Evolutionary conservation across 148 eudicot species (phyloP), one percentile per base, ranked within the genome.

Genomic region (Camellia granthamiana): DNA sequence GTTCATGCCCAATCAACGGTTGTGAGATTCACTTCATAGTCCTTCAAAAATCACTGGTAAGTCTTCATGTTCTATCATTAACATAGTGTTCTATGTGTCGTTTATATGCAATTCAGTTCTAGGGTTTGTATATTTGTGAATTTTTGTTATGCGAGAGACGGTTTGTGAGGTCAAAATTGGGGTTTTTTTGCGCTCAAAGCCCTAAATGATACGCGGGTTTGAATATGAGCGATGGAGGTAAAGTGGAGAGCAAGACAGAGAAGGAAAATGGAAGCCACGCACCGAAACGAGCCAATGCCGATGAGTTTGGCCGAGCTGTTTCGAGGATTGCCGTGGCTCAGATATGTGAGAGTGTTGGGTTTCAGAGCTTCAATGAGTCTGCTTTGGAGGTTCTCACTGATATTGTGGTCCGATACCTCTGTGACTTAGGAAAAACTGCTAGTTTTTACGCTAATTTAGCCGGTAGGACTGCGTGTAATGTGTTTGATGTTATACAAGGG

Each of bases 221-320:
- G 93, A 92, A 92, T 79, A 92, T 92, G 96, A 92, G 88, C 86
- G 83, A 89, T 92, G 93, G 89, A 82, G 86, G 87, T 84, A 66
- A 72, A 81, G 87, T 67, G 83, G 89, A 86, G 79, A 75, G 76
- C 16, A 78, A 78, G 78, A 81, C 74, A 67, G 85, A 84, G 63
- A 78, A 61, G 10, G 82, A 76, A 54, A 73, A 16, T 47, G 78
- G 71, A 18, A 67, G 60, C 23, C 56, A 43, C 3, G 54, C 51
- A 19, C 41, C 59, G 43, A 64, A 49, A 46, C 79, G 92, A 78
- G 89, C 82, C 23, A 79, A 75, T 9, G 82, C 85, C 0, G 85
- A 84, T 52, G 88, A 86, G 66, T 93, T 87, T n/a, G 88, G 93
- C 14, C 86, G 93, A 9, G 90, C 84, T 0, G 87, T 90, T 7